Evolutionary conservation across 495 filamentous ascomycete genomes (phyloP), one percentile per base, ranked within the genome.

Genomic region (Neurospora africana): DNA sequence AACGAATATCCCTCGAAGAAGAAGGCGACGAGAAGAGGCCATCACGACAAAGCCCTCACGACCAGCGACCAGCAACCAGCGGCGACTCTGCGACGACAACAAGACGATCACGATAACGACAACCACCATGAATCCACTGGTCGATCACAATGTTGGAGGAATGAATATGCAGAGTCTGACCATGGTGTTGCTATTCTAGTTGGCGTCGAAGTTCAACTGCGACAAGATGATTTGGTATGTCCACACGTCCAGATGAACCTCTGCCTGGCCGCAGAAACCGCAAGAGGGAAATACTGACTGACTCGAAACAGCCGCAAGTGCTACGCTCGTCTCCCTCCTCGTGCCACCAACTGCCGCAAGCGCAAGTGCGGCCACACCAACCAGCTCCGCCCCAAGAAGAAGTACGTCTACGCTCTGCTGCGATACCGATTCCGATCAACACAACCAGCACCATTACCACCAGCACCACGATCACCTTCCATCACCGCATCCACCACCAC

Each of bases 361-460:
- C 93, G 92, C 87, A 98, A 99, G 91, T 99, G 95, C 86, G 95
- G 95, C 73, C 95, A 99, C 89, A 94, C 88, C 87, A 98, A 98
- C 92, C 95, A 99, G 89, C 91, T 99, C 81, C 93, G 96, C 86
- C 95, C 95, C 82, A 99, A 99, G 95, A 99, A 99, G 94, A 99
- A 99, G 94, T 61, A 61, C 53, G 53, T 61, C 53, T 61, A 61
- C 53, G 53, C 53, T 30, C 0, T 4, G 2, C 53, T 61, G 13
- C 53, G 53, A 61, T 61, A 61, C 27, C 53, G 53, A 61, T 30
- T 61, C 2, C 53, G 53, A 58, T 1, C 21, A 27, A 58, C 2
- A 58, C 44, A 53, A 5, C 43, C 43, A 53, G 21, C 10, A 23
- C 10, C 44, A 53, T 58, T 4, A n/a, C 0, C 53, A 61, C 27